These are phyloP conservation scores for Avena eriantha DNA, from an alignment of 176 grass and related monocot species.

Conservation along the genomic window DNA sequence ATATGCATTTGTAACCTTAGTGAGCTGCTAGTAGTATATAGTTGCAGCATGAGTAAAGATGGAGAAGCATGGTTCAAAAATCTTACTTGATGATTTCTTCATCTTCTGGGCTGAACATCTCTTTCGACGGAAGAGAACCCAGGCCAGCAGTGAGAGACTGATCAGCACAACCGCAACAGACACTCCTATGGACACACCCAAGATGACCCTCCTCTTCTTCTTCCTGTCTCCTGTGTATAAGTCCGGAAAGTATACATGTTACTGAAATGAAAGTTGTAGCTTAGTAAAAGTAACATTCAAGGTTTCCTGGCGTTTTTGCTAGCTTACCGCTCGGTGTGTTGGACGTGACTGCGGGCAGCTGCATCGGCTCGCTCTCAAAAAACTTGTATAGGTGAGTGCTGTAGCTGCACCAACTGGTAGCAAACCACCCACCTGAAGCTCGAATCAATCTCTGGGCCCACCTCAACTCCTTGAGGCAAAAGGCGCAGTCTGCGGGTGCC, in stretches of 20 bases:
- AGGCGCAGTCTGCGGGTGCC: rapidly evolving
- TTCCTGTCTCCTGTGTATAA: not conserved
- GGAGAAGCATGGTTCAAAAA: not conserved
- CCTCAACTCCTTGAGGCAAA: not conserved
- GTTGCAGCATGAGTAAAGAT: not conserved
- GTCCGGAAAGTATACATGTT: not conserved
- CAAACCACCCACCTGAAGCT: not conserved
- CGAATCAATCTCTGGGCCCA: not conserved
- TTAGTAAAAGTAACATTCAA: not conserved
- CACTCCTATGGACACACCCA: not conserved
- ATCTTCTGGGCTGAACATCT: not conserved
- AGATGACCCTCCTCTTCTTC: not conserved
- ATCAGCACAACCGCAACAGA: not conserved
- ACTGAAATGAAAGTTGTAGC: not conserved
- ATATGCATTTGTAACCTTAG: slow-evolving; percentile 17
- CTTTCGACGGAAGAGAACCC: not conserved
- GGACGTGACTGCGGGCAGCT: rapidly evolving
- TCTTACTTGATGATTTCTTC: not conserved
- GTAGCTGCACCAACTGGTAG: not conserved
- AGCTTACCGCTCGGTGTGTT: not conserved
- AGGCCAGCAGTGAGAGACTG: not conserved
- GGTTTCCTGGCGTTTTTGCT: not conserved
- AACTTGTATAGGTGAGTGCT: rapidly evolving
- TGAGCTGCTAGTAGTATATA: too few species aligned
- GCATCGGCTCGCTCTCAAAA: not conserved